phyloP scores from a whole-genome alignment of 2,329 filamentous ascomycete species.

The Talaromyces sp. region DNA sequence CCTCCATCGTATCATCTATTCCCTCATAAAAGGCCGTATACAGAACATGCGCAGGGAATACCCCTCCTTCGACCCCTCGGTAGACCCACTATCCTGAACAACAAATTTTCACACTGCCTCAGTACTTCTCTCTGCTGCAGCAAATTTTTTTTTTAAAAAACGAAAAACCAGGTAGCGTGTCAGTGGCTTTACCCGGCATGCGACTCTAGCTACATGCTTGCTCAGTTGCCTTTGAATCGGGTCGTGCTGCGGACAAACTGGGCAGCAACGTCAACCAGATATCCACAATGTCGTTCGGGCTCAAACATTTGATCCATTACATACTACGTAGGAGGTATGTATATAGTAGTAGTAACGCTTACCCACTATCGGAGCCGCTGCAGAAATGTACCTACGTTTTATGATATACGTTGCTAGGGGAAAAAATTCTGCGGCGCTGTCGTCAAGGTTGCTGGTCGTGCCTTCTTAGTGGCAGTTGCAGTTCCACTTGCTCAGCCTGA shows the following conservation, averaged over 20 bases:
- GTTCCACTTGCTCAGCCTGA: slow-evolving; percentile 2
- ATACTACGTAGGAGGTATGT: no score
- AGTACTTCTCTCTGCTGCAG: background rate
- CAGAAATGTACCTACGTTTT: background rate
- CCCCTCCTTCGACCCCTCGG: slow-evolving; percentile 3
- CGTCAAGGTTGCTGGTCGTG: slow-evolving; percentile 25
- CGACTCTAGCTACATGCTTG: background rate
- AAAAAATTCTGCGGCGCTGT: slow-evolving; percentile 6
- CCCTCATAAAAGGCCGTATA: background rate
- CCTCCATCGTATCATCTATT: no score
- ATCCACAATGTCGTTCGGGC: background rate
- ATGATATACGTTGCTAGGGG: slow-evolving; percentile 2
- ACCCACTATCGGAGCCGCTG: background rate
- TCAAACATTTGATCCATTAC: background rate
- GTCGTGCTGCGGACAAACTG: slow-evolving; percentile 28
- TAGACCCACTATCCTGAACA: slow-evolving; percentile 4
- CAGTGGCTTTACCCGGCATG: background rate
- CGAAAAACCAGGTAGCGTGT: background rate
- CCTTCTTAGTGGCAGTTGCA: slow-evolving; percentile 15
- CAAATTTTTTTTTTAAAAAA: background rate
- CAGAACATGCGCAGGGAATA: background rate
- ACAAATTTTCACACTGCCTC: slow-evolving; percentile 13
- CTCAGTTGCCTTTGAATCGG: background rate
- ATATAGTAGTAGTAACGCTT: background rate
- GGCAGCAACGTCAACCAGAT: slow-evolving; percentile 33